phyloP scores from a whole-genome alignment of 257 asterid genomes.

The Echium plantagineum region DNA sequence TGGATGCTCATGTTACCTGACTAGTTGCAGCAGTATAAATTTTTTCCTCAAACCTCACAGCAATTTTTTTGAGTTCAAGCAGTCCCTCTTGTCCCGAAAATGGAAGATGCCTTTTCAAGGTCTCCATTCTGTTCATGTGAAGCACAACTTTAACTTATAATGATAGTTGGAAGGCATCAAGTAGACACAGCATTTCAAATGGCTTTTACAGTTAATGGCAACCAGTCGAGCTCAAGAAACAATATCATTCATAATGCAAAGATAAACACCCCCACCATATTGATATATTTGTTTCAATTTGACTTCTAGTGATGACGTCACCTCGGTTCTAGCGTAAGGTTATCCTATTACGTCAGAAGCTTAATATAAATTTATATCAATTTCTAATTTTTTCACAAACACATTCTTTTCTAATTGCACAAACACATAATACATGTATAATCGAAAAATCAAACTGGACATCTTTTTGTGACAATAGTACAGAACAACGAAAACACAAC shows the following conservation, averaged over 20 bases:
- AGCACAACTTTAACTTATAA: slow-evolving; percentile 18
- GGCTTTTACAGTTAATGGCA: slow-evolving; percentile 7
- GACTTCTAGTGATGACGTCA: too few species aligned
- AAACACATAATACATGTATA: too few species aligned
- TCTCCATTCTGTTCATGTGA: slow-evolving; percentile 34
- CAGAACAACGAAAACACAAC: too few species aligned
- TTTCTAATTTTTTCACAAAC: too few species aligned
- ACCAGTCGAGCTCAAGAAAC: neutral
- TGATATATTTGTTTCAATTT: slow-evolving; percentile 9
- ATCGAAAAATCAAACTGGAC: too few species aligned
- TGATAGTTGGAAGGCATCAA: slow-evolving; percentile 1
- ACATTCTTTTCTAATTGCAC: too few species aligned
- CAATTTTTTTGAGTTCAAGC: slow-evolving; percentile 53
- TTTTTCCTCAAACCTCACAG: slow-evolving; percentile 58
- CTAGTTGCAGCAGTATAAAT: slow-evolving; percentile 47
- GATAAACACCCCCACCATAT: slow-evolving; percentile 33
- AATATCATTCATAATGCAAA: neutral
- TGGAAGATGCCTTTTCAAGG: slow-evolving; percentile 60
- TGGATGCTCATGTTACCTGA: slow-evolving; percentile 26
- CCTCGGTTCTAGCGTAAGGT: too few species aligned
- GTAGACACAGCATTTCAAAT: neutral
- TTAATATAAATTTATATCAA: too few species aligned
- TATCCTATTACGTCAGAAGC: too few species aligned
- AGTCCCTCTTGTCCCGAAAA: slow-evolving; percentile 50
- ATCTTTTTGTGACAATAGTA: too few species aligned